Conservation (phyloP, 805 yeast species). For the Nakazawaea laoshanensis region DNA sequence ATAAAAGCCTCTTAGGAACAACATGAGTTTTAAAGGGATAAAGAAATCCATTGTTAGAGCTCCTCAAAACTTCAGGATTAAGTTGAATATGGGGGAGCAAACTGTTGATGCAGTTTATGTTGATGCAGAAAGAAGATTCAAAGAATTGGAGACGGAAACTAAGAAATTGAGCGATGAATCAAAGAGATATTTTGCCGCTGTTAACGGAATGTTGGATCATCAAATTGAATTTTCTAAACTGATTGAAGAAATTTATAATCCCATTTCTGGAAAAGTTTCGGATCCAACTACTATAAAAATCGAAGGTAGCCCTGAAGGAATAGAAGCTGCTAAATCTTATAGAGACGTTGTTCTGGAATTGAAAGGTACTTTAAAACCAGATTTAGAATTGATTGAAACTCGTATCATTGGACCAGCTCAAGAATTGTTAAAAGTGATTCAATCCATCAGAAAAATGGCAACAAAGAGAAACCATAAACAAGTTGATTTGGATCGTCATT, state of each 20-base stretch:
- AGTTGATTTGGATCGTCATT: conserved; percentile 84
- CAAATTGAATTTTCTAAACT: conserved; percentile 95
- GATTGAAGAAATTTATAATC: conserved; percentile 92
- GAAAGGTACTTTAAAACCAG: conserved; percentile 83
- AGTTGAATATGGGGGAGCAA: conserved; percentile 76
- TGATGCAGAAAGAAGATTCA: conserved; percentile 95
- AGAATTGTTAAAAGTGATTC: conserved; percentile 76
- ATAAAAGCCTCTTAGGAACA: no score
- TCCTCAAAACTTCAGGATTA: conserved; percentile 86
- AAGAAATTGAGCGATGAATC: conserved; percentile 86
- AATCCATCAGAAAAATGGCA: conserved; percentile 84
- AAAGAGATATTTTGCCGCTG: conserved; percentile 82
- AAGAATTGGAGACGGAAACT: conserved; percentile 84
- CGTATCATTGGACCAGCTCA: conserved; percentile 89
- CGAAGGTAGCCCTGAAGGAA: conserved; percentile 96
- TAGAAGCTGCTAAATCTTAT: conserved; percentile 88
- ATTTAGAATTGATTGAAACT: conserved; percentile 83
- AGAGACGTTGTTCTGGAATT: conserved; percentile 80
- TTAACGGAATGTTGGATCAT: conserved; percentile 86
- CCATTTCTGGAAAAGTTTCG: conserved; percentile 84
- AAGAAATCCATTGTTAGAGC: conserved; percentile 77
- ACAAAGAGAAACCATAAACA: conserved; percentile 93
- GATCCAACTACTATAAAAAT: conserved; percentile 83
- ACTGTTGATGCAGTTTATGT: conserved; percentile 83
- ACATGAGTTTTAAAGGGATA: conserved; percentile 84